Base-by-base conservation (phyloP, 2,329 filamentous ascomycete species). In the Aureobasidium pullulans region DNA sequence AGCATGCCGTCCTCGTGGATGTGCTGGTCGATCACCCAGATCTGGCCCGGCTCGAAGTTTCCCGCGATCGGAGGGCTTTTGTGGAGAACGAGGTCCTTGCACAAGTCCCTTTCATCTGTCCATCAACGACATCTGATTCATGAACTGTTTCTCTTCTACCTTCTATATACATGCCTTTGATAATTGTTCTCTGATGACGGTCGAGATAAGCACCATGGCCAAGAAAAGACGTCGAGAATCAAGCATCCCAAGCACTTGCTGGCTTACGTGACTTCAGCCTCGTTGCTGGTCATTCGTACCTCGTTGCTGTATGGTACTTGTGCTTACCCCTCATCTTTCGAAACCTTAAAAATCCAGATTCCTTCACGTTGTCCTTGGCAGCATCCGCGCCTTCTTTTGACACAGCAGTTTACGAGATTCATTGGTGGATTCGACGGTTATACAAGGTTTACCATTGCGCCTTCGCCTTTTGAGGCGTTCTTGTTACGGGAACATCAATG, bases 381-480 rank as follows among this genome's bases (percentile, higher is more conserved):
- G 15, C 32, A 16, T 39, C n/a, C 48, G 48, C 36, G 23, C 36
- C 8, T 13, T n/a, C 15, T 40, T 36, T 31, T 49, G 46, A 49
- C 46, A 49, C n/a, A n/a, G 3, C 13, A 15, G 13, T 49, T 49
- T 49, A 49, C 46, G 46, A 49, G 13, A 34, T 3, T 40, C 37
- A 52, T 52, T 52, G 48, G 48, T 52, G 48, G 48, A 23, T 10
- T 52, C 23, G 48, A 11, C 48, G 34, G 48, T 28, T 50, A n/a
- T 28, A 29, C 34, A 40, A 40, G 48, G 48, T 52, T 52, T 36
- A 29, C 13, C 8, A 15, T 15, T 40, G 36, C 36, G 34, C 48
- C 48, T 15, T 52, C 36, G 8, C 48, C 48, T 36, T 15, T 52
- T 19, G 8, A 34, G 47, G 47, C 34, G 47, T 23, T 23, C 34